A percentile compares a stretch with the other conserved stretches of the same genome.
Evolutionary conservation across 768 basidiomycete species (phyloP).

Genomic region (Collybia nuda): DNA sequence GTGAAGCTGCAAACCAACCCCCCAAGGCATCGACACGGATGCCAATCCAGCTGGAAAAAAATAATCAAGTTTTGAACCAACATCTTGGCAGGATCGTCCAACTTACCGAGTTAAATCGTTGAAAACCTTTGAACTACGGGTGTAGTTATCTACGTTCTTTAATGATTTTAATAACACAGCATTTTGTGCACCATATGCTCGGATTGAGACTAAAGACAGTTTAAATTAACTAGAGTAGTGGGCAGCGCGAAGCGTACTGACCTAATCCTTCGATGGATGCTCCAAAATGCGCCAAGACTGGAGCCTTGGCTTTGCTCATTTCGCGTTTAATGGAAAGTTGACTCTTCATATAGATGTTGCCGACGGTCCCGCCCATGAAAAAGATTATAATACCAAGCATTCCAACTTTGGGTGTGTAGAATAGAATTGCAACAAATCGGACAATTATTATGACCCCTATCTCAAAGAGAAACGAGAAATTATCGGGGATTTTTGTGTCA

Average conservation of each 20-base stretch:
- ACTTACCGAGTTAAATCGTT: constrained; percentile 35
- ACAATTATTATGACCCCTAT: constrained; percentile 8
- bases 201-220: constrained; percentile 42
- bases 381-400: constrained; percentile 7
- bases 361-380: constrained; percentile 38
- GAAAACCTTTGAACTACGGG: constrained; percentile 40
- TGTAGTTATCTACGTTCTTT: constrained; percentile 51
- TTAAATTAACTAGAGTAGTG: neutral
- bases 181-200: constrained; percentile 62
- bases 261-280: constrained; percentile 57
- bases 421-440: constrained; percentile 11
- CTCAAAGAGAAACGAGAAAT: constrained; percentile 16
- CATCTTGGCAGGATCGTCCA: too few relatives aligned
- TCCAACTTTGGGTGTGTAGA: constrained; percentile 11
- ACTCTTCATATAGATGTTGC: constrained; percentile 40
- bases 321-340: constrained; percentile 48
- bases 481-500: constrained; percentile 37
- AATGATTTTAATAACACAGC: constrained; percentile 41
- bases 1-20: constrained; percentile 45
- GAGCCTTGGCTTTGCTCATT: constrained; percentile 38
- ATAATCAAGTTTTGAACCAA: too few relatives aligned
- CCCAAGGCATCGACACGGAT: constrained; percentile 59
- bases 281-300: constrained; percentile 36
- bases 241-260: constrained; percentile 16
- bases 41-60: constrained; percentile 27